Conservation (phyloP, 2,329 filamentous ascomycete species). For the Elsinoe australis region DNA sequence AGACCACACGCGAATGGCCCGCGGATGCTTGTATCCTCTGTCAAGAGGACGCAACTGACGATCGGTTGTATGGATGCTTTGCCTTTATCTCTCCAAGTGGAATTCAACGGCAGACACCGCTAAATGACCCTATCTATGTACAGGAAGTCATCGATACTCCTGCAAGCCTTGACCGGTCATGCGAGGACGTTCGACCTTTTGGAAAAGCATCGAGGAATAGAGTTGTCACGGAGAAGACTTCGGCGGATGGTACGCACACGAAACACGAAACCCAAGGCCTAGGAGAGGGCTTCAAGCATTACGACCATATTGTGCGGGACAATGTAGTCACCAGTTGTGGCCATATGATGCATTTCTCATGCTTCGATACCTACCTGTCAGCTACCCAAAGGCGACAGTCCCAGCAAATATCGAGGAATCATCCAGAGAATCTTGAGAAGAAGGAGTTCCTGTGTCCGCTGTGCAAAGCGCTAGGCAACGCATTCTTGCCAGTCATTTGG, state of each 20-base stretch:
- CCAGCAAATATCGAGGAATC: conserved; percentile 88
- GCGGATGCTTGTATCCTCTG: conserved; percentile 90
- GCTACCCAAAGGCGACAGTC: conserved; percentile 76
- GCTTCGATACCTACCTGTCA: conserved; percentile 85
- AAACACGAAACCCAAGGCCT: conserved; percentile 70
- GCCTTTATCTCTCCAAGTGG: conserved; percentile 79
- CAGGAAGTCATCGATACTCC: conserved; percentile 74
- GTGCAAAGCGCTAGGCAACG: conserved; percentile 92
- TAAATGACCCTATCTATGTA: conserved; percentile 74
- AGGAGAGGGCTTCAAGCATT: conserved; percentile 71
- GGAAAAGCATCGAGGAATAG: conserved; percentile 85
- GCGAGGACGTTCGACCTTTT: conserved; percentile 77
- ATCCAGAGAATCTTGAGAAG: conserved; percentile 69
- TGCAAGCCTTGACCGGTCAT: conserved; percentile 72
- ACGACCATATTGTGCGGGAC: conserved; percentile 38
- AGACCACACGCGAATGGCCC: conserved; percentile 82
- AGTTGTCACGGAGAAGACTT: conserved; percentile 66
- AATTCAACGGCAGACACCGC: conserved; percentile 78
- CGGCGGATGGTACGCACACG: conserved; percentile 62
- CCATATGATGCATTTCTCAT: conserved; percentile 96
- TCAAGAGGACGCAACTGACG: conserved; percentile 90
- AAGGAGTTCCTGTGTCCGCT: conserved; percentile 95
- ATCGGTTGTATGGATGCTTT: conserved; percentile 85
- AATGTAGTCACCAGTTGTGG: conserved; percentile 87
- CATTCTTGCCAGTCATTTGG: conserved; percentile 93